A percentile compares a stretch with the other conserved stretches of the same genome.
Conservation (phyloP, 2,329 filamentous ascomycete genomes). For the Clonostachys solani region DNA sequence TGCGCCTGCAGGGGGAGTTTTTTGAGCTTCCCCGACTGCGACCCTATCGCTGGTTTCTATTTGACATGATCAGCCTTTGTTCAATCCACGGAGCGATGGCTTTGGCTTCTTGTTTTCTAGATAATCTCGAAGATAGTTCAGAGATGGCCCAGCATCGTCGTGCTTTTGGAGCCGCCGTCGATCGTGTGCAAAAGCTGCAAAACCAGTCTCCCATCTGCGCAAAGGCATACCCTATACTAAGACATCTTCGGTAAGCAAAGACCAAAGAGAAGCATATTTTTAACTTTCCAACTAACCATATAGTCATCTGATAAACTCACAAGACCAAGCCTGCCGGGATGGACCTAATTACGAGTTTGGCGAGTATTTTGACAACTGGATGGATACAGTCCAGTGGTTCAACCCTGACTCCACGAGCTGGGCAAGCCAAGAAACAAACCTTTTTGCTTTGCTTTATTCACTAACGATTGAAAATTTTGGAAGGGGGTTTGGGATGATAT, state of each 20-base stretch:
- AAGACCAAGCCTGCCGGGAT: not conserved
- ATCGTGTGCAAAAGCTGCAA: slow-evolving; percentile 4
- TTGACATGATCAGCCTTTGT: slow-evolving; percentile 6
- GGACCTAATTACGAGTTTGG: not conserved
- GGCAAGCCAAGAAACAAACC: too few relatives aligned
- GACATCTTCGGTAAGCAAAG: slow-evolving; percentile 6
- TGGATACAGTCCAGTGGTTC: slow-evolving; percentile 9
- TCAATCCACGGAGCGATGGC: slow-evolving; percentile 9
- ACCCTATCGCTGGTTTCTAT: slow-evolving; percentile 8
- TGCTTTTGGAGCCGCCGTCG: slow-evolving; percentile 3
- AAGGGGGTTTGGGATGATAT: too few relatives aligned
- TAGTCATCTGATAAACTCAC: not conserved
- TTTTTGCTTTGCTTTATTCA: too few relatives aligned
- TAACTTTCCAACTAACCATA: not conserved
- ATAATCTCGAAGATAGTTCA: slow-evolving; percentile 4
- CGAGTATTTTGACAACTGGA: slow-evolving; percentile 8
- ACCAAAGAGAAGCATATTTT: too few relatives aligned
- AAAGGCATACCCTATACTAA: slow-evolving; percentile 7
- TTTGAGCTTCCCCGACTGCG: slow-evolving; percentile 8
- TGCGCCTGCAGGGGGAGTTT: slow-evolving; percentile 8
- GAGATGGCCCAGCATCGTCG: slow-evolving; percentile 1
- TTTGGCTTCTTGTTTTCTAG: slow-evolving; percentile 6
- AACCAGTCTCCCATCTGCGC: not conserved
- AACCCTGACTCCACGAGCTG: slow-evolving; percentile 7
- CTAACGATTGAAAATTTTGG: too few relatives aligned